Evolutionary conservation across 2,329 filamentous ascomycete genomes (phyloP).

Genomic region (Dothidotthia symphoricarpi): DNA sequence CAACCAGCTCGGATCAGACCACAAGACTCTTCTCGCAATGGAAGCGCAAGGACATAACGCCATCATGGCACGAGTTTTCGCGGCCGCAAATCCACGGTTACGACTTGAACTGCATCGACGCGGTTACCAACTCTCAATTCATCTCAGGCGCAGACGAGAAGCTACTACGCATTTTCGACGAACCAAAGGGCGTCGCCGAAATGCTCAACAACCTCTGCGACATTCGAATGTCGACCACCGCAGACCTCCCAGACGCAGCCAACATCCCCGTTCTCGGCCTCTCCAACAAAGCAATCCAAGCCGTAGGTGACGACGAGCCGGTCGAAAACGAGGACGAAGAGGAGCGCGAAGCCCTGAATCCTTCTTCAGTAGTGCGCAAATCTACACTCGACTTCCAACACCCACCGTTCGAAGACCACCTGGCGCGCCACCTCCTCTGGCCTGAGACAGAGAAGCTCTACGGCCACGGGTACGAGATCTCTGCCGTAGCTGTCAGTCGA

Average conservation of each 20-base stretch:
- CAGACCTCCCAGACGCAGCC: conserved; percentile 72
- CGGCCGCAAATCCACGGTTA: conserved; percentile 97
- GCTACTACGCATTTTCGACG: conserved; percentile 89
- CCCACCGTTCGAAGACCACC: conserved; percentile 84
- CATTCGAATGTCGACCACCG: conserved; percentile 42
- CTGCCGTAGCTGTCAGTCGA: conserved; percentile 74
- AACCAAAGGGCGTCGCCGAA: conserved; percentile 77
- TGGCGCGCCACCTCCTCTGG: conserved; percentile 89
- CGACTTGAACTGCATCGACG: conserved; percentile 90
- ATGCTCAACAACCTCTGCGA: conserved; percentile 69
- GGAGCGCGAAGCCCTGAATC: conserved; percentile 56
- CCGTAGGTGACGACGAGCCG: conserved; percentile 43
- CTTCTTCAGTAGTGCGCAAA: conserved; percentile 56
- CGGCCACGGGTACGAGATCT: conserved; percentile 96
- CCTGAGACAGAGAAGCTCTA: conserved; percentile 96
- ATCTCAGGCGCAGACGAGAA: conserved; percentile 97
- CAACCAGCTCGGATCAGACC: conserved; percentile 89
- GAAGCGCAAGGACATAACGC: conserved; percentile 48
- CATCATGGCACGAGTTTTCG: conserved; percentile 92
- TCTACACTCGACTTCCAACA: conserved; percentile 65
- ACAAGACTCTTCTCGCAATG: conserved; percentile 83
- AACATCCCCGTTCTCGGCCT: conserved; percentile 93
- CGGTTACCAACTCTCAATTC: conserved; percentile 71
- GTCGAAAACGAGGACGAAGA: conserved; percentile 46
- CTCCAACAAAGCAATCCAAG: conserved; percentile 84